Evolutionary conservation across 495 filamentous ascomycete species (phyloP), one percentile per base, ranked within the genome.

Genomic region (Aspergillus funiculosus): DNA sequence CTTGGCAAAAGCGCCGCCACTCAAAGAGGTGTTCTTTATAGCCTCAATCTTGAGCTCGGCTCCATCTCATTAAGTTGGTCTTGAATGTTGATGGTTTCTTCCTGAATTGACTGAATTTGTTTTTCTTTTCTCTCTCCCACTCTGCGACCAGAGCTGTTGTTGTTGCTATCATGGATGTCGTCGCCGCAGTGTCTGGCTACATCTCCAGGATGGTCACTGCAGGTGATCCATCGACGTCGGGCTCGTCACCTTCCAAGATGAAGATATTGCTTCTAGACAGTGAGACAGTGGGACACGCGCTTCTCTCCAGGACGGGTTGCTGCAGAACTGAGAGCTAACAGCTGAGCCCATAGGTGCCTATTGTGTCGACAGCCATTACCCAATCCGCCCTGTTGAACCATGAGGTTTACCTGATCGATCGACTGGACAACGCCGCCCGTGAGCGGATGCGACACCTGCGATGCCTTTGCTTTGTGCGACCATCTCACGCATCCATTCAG

Each of bases 361-460:
- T 95, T 53, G 78, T 95, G 24, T 97, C 94, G 17, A 90, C 89
- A 13, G 89, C 92, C 46, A 91, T 92, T 47, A 96, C 94, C 0
- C 94, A 97, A 59, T 97, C 92, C 30, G 79, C 88, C 27, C 76
- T 98, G n/a, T 82, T 98, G 46, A 94, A 88, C 60, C 89, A 97
- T 61, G 89, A 96, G 68, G 87, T 98, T 50, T 98, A 94, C 67
- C 87, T 98, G 41, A 95, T 91, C 43, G 92, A 98, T 64, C 88
- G 94, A 42, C 67, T 98, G 31, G 92, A 95, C 60, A 98, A 96
- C 60, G 68, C 74, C 39, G 82, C 86, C 49, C 80, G 92, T 32
- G 94, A 98, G 69, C 95, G 94, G 74, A 97, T 97, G 92, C 84
- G 92, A 61, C 92, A 98, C 70, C 73, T 98, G 29, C 82, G 88